Evolutionary conservation across 176 grass and related monocot species (phyloP), one percentile per base, ranked within the genome.

Genomic region (Coix lacrymajobi): DNA sequence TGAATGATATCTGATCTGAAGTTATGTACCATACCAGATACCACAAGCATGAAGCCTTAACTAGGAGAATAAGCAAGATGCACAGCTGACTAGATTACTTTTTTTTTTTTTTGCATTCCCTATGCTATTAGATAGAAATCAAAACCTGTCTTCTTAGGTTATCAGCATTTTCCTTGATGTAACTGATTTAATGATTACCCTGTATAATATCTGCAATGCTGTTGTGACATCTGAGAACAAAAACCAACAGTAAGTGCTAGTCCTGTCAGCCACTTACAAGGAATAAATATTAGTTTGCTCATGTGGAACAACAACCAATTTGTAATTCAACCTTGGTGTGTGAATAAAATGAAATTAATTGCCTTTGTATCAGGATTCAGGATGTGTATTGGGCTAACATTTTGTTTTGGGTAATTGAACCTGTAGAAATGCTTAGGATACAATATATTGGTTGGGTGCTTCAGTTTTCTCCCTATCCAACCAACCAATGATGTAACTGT

Each of bases 151-250:
- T 32, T 58, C 25, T 78, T 33, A 28, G 52, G 25, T 4, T 60
- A 28, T 44, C 49, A 38, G 31, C 25, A 72, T 48, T 7, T 37
- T 20, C 51, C 51, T 54, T 22, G 51, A 48, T 5, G 15, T 46
- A 70, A 79, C 44, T 76, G 54, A 57, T 84, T 65, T 84, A 77
- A 33, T 10, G 40, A 37, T 24, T 82, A 30, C 11, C 62, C 51
- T 62, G 19, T 44, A 69, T n/a, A 88, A 71, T 26, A 32, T 56
- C 74, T 63, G 22, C 43, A 40, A 57, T 54, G 8, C 24, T 45
- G 24, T 65, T 72, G 11, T 40, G 20, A 30, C 11, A 10, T 43
- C 13, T 75, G 7, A 62, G 43, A 16, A 29, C 62, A 62, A 40
- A 68, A 62, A 22, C 38, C 11, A 76, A 61, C 30, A 30, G 11